Percentiles rank a stretch among this genome's conserved stretches.
Evolutionary conservation across 495 filamentous ascomycete genomes (phyloP).

Genomic region (Aspergillus incahuasiensis): DNA sequence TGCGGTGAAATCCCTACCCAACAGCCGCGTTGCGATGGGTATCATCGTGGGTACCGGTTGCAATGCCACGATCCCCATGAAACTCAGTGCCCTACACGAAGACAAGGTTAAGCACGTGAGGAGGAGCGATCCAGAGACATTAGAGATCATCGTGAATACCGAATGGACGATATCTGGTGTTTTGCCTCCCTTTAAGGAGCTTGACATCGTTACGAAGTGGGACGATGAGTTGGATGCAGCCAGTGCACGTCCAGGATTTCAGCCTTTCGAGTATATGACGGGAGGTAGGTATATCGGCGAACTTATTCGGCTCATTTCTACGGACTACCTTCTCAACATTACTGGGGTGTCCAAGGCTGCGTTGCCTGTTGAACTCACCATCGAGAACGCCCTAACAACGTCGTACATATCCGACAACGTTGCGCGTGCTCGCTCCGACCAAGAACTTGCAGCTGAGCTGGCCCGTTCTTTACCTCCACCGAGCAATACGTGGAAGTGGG

Average conservation of each 20-base stretch:
- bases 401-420: slow-evolving; percentile 64
- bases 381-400: slow-evolving; percentile 62
- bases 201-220: slow-evolving; percentile 65
- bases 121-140: slow-evolving; percentile 38
- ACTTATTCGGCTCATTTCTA: slow-evolving; percentile 65
- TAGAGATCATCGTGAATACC: slow-evolving; percentile 74
- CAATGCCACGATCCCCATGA: slow-evolving; percentile 76
- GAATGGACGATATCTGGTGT: slow-evolving; percentile 82
- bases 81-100: slow-evolving; percentile 56
- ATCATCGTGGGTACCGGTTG: slow-evolving; percentile 80
- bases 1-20: slow-evolving; percentile 53
- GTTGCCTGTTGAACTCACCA: slow-evolving; percentile 55
- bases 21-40: slow-evolving; percentile 71
- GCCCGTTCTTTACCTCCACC: slow-evolving; percentile 49
- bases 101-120: slow-evolving; percentile 51
- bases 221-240: slow-evolving; percentile 60
- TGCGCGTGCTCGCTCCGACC: slow-evolving; percentile 42
- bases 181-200: slow-evolving; percentile 56
- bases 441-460: slow-evolving; percentile 47
- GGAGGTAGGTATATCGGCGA: slow-evolving; percentile 80
- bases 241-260: slow-evolving; percentile 71
- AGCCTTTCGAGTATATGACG: slow-evolving; percentile 87
- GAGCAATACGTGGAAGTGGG: slow-evolving; percentile 54
- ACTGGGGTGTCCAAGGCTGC: slow-evolving; percentile 28
- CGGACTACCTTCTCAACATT: slow-evolving; percentile 56